Conservation (phyloP, 768 basidiomycete genomes). For the Boletus tomentosulus region DNA sequence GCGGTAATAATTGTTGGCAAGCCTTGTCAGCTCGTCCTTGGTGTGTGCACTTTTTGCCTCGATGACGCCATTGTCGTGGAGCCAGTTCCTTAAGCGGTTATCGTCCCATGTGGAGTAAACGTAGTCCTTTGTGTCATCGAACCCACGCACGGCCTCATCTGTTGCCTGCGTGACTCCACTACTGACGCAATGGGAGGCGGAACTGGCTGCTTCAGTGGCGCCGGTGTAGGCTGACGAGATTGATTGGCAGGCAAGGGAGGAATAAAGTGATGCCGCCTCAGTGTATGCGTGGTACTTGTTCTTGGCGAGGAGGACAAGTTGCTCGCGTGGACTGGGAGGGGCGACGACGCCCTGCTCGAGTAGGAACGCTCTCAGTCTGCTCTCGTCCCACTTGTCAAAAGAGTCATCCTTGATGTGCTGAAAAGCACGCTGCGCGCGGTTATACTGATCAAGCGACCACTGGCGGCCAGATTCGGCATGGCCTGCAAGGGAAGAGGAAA, state of each 20-base stretch:
- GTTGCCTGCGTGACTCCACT: constrained; percentile 51
- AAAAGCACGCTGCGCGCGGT: constrained; percentile 60
- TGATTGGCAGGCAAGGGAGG: constrained; percentile 43
- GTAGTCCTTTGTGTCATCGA: constrained; percentile 82
- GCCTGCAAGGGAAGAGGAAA: constrained; percentile 31
- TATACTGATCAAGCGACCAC: constrained; percentile 65
- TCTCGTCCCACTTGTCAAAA: constrained; percentile 85
- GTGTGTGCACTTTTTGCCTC: constrained; percentile 52
- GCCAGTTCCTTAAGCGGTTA: constrained; percentile 62
- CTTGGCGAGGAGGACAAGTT: constrained; percentile 75
- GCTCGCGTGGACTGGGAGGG: constrained; percentile 74
- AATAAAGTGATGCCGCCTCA: constrained; percentile 54
- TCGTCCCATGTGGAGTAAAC: constrained; percentile 90
- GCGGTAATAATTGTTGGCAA: constrained; percentile 69
- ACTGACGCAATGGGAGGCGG: constrained; percentile 38
- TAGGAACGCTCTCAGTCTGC: constrained; percentile 73
- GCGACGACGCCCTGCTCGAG: constrained; percentile 84
- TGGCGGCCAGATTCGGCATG: constrained; percentile 25
- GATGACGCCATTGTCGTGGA: constrained; percentile 70
- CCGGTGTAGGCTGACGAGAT: constrained; percentile 51
- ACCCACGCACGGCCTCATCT: constrained; percentile 40
- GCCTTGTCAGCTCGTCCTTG: constrained; percentile 60
- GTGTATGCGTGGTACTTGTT: constrained; percentile 59
- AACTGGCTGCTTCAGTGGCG: constrained; percentile 33
- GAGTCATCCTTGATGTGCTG: constrained; percentile 51